Evolutionary conservation across 164 flowering plant species (phyloP), one percentile per base, ranked within the genome.

Genomic region (Magnolia sinica): DNA sequence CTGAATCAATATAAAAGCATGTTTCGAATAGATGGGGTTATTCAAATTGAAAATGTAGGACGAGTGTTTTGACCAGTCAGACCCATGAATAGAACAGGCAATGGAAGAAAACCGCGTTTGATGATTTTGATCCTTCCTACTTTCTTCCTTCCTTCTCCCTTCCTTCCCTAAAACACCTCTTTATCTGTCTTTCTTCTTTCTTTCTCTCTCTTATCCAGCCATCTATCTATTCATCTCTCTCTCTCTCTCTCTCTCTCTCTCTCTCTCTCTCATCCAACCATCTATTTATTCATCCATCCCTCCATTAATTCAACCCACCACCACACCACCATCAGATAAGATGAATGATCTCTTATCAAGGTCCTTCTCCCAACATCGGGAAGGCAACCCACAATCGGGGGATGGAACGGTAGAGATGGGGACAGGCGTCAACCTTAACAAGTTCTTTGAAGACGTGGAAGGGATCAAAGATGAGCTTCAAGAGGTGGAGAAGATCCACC

Each of bases 371-470:
- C 50, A 23, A 20, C 59, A 63, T 51, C 67, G 37, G 58, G 45
- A 70, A 68, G 67, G 67, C 69, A 19, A 50, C 68, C 52, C 22
- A 51, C 18, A 19, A 55, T 4, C 71, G 14, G 50, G 11, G 1
- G 72, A 16, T 10, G 73, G 22, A 1, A 66, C 22, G 8, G 65
- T 27, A 19, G 73, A 45, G 49, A 68, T 6, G 22, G 49, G 58
- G 61, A 52, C 19, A 45, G 59, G 22, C 22, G 68, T 70, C 24
- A 84, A 86, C 64, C 81, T 86, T 1, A 85, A 84, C 77, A 82
- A 79, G 72, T 86, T 86, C 79, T 86, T 84, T 80, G 77, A 79
- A 29, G 88, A 86, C 20, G 86, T 84, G 0, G 88, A 84, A 68
- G 72, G 63, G 0, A 74, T 86, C 63, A 84, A 86, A 27, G 84